Conservation (phyloP, 495 filamentous ascomycete species). For the Cercophora newfieldiana region DNA sequence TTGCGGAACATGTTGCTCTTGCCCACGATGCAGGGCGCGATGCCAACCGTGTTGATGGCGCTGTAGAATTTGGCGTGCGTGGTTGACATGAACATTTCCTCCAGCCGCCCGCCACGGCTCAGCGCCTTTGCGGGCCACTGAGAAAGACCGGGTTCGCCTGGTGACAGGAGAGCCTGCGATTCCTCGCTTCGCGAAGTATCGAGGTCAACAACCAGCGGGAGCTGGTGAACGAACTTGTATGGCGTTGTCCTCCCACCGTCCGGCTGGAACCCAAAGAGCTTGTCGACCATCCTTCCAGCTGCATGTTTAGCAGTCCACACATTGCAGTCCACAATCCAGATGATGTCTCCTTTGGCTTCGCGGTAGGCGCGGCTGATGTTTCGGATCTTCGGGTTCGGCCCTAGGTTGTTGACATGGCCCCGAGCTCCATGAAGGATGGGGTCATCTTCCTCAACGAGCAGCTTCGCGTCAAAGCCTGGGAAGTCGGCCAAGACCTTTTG, state of each 20-base stretch:
- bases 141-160: neutral
- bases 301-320: conserved; percentile 85
- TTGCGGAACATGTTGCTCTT: conserved; percentile 98
- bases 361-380: conserved; percentile 94
- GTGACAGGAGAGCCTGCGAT: conserved; percentile 20
- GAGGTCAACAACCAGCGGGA: conserved; percentile 82
- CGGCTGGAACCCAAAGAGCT: conserved; percentile 66
- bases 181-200: conserved; percentile 38
- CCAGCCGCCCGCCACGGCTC: conserved; percentile 73
- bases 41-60: conserved; percentile 88
- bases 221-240: conserved; percentile 95
- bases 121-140: conserved; percentile 15
- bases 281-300: conserved; percentile 81
- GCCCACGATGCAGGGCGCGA: conserved; percentile 92
- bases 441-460: conserved; percentile 89
- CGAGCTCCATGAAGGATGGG: conserved; percentile 60
- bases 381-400: conserved; percentile 96
- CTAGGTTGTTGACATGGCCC: conserved; percentile 61
- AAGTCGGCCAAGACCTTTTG: conserved; percentile 70
- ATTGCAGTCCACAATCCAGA: conserved; percentile 97
- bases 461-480: conserved; percentile 66
- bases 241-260: conserved; percentile 48
- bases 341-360: conserved; percentile 87
- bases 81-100: conserved; percentile 91
- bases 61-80: conserved; percentile 98